phyloP scores from a whole-genome alignment of 78 protist species.

The Bigelowiella natans region DNA sequence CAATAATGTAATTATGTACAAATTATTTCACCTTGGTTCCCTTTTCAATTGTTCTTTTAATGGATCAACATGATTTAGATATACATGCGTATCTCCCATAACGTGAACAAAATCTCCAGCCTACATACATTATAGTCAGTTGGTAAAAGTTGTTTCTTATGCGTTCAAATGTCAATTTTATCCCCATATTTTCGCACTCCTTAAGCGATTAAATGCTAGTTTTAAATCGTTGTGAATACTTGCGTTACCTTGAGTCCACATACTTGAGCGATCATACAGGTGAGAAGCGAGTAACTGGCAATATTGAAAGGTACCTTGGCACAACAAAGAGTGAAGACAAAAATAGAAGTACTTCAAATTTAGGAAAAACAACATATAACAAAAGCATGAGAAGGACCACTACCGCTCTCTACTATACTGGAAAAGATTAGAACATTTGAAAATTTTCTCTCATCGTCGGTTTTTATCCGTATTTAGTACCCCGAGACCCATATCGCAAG shows the following conservation, averaged over 20 bases:
- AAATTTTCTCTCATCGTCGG: too few species aligned
- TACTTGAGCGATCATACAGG: conserved; percentile 54
- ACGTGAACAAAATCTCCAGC: conserved; percentile 65
- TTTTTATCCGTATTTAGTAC: conserved; percentile 39
- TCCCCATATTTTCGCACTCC: too few species aligned
- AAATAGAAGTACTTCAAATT: not conserved
- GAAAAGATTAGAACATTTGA: too few species aligned
- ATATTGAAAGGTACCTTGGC: conserved; percentile 72
- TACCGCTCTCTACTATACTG: too few species aligned
- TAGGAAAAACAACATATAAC: too few species aligned
- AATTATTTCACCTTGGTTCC: conserved; percentile 29
- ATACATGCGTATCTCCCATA: conserved; percentile 81
- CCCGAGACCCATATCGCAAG: conserved; percentile 70
- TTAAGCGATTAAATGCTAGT: too few species aligned
- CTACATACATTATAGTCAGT: not conserved
- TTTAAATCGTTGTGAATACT: too few species aligned
- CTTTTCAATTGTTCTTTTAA: conserved; percentile 54
- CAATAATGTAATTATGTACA: too few species aligned
- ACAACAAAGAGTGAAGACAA: not conserved
- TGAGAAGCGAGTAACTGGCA: conserved; percentile 72
- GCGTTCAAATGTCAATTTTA: not conserved
- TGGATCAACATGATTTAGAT: conserved; percentile 68
- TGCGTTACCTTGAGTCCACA: conserved; percentile 53
- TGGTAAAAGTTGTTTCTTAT: not conserved
- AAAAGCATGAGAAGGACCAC: too few species aligned